Evolutionary conservation across 2,329 filamentous ascomycete genomes (phyloP).

Genomic region (Phialophora verrucosa): DNA sequence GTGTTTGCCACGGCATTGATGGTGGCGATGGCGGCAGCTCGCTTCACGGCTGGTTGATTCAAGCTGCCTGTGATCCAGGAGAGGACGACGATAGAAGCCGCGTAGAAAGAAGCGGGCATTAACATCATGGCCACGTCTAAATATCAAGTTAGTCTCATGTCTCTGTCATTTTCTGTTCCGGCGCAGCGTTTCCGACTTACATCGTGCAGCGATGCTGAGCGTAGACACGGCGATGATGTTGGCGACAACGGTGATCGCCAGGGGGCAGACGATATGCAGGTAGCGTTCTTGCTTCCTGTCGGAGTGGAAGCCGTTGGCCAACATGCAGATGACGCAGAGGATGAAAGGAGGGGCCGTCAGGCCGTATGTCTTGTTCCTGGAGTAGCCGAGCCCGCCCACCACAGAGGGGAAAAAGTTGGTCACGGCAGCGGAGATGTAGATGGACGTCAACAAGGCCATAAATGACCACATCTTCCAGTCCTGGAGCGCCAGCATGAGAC

Average conservation of each 20-base stretch:
- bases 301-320: constrained; percentile 71
- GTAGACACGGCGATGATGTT: constrained; percentile 73
- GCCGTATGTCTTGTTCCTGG: constrained; percentile 51
- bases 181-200: constrained; percentile 1
- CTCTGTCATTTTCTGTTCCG: background rate
- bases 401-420: constrained; percentile 75
- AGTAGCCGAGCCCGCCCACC: constrained; percentile 69
- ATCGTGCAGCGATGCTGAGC: constrained; percentile 64
- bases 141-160: background rate
- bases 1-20: constrained; percentile 75
- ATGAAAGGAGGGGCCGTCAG: constrained; percentile 33
- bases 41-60: constrained; percentile 75
- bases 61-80: constrained; percentile 79
- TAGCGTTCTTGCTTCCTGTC: constrained; percentile 74
- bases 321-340: constrained; percentile 58
- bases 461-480: constrained; percentile 50
- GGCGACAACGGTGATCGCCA: constrained; percentile 65
- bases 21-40: constrained; percentile 72
- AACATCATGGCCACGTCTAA: constrained; percentile 70
- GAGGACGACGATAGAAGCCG: constrained; percentile 66
- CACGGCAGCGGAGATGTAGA: constrained; percentile 59
- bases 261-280: constrained; percentile 67
- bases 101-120: constrained; percentile 56
- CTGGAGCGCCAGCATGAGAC: constrained; percentile 42
- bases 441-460: constrained; percentile 43